phyloP scores from a whole-genome alignment of 2,329 filamentous ascomycete species.

The Fusarium mangiferae region DNA sequence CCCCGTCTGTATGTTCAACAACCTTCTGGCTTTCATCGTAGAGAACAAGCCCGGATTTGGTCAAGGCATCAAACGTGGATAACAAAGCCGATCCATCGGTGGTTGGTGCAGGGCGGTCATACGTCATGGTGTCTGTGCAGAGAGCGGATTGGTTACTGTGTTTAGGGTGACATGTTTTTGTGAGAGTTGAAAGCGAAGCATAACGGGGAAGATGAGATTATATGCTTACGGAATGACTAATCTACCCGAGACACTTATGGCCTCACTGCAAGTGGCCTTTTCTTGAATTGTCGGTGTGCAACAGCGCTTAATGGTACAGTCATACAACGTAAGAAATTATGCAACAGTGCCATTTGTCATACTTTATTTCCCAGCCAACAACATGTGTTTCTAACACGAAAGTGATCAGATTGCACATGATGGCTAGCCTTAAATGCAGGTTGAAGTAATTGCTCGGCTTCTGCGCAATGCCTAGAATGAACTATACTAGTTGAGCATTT shows the following conservation, averaged over 20 bases:
- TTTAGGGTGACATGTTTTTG: neutral
- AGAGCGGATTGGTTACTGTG: neutral
- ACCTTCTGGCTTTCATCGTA: neutral
- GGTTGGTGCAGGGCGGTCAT: neutral
- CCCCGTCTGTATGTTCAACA: neutral
- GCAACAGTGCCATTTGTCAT: neutral
- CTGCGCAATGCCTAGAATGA: neutral
- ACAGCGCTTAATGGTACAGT: neutral
- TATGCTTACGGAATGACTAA: neutral
- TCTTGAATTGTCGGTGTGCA: neutral
- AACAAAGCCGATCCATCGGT: neutral
- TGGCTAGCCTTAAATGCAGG: accelerated
- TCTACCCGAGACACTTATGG: too few relatives aligned
- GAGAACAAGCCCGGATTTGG: neutral
- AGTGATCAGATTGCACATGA: accelerated
- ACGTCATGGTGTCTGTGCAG: neutral
- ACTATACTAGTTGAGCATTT: accelerated
- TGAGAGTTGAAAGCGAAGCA: neutral
- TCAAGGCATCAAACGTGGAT: neutral
- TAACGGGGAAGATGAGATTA: neutral
- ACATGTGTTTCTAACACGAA: neutral
- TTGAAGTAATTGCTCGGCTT: neutral
- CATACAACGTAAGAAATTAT: neutral
- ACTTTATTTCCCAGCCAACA: neutral
- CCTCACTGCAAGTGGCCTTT: neutral